Base-by-base conservation (phyloP, 2,329 filamentous ascomycete species). In the Colletotrichum gigasporum region DNA sequence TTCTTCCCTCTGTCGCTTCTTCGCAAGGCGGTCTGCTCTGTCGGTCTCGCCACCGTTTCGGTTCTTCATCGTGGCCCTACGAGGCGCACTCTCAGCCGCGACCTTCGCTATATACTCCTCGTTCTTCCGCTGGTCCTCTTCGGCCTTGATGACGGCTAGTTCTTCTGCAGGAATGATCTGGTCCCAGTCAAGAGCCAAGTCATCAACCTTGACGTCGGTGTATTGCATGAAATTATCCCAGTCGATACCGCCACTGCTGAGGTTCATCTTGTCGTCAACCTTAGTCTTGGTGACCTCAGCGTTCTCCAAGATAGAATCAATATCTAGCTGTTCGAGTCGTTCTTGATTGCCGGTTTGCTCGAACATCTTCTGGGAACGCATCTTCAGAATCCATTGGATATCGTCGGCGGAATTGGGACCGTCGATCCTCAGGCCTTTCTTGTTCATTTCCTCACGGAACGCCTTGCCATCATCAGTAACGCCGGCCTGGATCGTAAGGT, bases 361-460 rank as follows among this genome's bases (percentile, higher is more conserved):
- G 70, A 99, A 99, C 91, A 99, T 97, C 78, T 96, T 97, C 75
- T 97, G 96, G n/a, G 96, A 97, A 70, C 96, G 91, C 79, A 95
- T 94, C 81, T 98, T 98, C 73, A 99, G 86, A 63, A 99, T 97
- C 76, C 92, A 92, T 67, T 96, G 97, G 69, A 98, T 98, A 73
- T 97, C 96, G 69, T 97, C 95, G 1, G 93, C 93, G 3, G 93
- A 96, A 63, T 90, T 95, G 7, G 95, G 94, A 70, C 97, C 94
- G 57, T 91, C 90, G 34, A 85, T 88, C 84, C 81, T 91, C 79
- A 82, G 80, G 77, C 88, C 88, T 77, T 94, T 91, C 77, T 94
- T 93, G 71, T 90, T 90, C 70, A 93, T 89, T 72, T 97, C 88
- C 70, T 90, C 87, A 48, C 86, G 84, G 67, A 90, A 83, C 3